Base-by-base conservation (phyloP, 441 rosid species). In the Erodium trifolium region DNA sequence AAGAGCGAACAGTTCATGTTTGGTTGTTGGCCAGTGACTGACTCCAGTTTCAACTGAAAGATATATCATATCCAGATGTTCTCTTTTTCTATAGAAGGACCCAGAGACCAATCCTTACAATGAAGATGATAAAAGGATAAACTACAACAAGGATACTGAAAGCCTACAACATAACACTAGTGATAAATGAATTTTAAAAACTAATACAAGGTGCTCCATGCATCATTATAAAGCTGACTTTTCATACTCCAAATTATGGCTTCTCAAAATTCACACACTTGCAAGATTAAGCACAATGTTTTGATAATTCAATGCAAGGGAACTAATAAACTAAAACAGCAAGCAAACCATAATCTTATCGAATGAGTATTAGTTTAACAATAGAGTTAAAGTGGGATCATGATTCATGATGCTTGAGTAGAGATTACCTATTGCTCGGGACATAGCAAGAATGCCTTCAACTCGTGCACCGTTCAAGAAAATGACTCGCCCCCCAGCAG, bases 361-460 rank as follows among this genome's bases (percentile, higher is more conserved):
- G 10, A 41, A 5, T 2, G 2, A 43, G 45, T 31, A 17, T 68
- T 34, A 35, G 9, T 17, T 27, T 9, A 13, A 71, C 29, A 45
- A n/a, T n/a, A 41, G 59, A 65, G 9, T 37, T 63, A 57, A 68
- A 0, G 29, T 29, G 63, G 41, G 11, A 63, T 8, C 35, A 64
- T 12, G 11, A 67, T 66, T 34, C 47, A 5, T 6, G 45, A 41
- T 23, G 27, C 27, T 23, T 23, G 27, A 41, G 19, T 65, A 63
- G 27, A 18, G 11, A 45, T 64, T 83, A 90, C 94, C 95, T 77
- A 92, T 88, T 12, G 97, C 93, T 63, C 96, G 85, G 5, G 98
- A 92, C 80, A 88, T 90, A 7, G 98, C 93, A 70, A 92, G 81
- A 78, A 92, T 85, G 60, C 98, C 96, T 70, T 83, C 89, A 29